These are phyloP conservation scores for Neurospora sp. DNA, from an alignment of 495 filamentous ascomycete species.

Conservation along the genomic window DNA sequence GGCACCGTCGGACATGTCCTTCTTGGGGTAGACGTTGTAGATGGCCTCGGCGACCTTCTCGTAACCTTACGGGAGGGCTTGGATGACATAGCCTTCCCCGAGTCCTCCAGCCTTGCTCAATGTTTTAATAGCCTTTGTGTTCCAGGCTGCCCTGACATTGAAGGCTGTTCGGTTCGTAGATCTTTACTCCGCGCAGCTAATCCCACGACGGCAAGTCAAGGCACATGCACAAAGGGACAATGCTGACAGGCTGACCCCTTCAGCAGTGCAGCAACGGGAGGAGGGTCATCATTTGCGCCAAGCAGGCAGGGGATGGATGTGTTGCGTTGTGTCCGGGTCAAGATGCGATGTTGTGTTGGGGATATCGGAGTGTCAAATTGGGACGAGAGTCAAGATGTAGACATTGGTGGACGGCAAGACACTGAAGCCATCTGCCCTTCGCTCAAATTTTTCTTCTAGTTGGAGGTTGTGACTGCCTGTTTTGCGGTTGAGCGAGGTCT, in stretches of 20 bases:
- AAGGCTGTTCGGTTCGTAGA: not conserved
- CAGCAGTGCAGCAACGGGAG: not conserved
- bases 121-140: not conserved
- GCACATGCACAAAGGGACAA: slow-evolving; percentile 19
- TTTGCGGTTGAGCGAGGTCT: not conserved
- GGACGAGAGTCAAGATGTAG: not conserved
- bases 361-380: not conserved
- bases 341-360: not conserved
- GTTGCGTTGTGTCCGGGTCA: not conserved
- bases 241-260: slow-evolving; percentile 15
- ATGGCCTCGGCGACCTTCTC: slow-evolving; percentile 58
- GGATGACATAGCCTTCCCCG: not conserved
- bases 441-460: not conserved
- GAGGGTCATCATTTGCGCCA: not conserved
- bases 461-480: not conserved
- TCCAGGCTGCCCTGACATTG: not conserved
- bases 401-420: not conserved
- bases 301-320: not conserved
- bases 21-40: slow-evolving; percentile 69
- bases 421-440: not conserved
- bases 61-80: not conserved
- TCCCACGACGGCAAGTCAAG: slow-evolving; percentile 4
- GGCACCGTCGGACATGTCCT: slow-evolving; percentile 53
- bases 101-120: not conserved
- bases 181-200: slow-evolving; percentile 6